phyloP scores from a whole-genome alignment of 257 asterid genomes.

The Solanum boliviense region DNA sequence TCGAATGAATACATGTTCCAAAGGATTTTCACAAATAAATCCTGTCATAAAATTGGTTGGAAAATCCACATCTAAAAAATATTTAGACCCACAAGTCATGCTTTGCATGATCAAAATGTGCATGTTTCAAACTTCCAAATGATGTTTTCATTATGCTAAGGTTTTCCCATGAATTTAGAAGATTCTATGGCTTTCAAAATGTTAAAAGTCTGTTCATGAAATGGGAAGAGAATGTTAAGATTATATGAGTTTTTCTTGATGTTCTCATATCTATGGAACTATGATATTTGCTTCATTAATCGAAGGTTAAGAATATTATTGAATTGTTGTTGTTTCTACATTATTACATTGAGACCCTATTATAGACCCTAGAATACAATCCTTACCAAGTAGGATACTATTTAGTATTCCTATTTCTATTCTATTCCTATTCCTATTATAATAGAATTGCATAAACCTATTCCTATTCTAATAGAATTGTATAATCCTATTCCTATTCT shows the following conservation, averaged over 20 bases:
- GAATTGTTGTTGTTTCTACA: too few species aligned
- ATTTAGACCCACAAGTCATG: neutral
- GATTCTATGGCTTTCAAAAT: neutral
- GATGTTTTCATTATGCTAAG: neutral
- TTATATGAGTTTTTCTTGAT: neutral
- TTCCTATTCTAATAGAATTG: too few species aligned
- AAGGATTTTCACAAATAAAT: neutral
- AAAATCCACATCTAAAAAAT: neutral
- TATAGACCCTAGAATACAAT: too few species aligned
- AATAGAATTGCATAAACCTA: too few species aligned
- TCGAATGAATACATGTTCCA: neutral
- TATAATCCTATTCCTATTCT: too few species aligned
- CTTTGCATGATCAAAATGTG: neutral
- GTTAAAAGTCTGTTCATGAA: neutral
- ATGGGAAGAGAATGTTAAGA: neutral
- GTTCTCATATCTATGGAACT: neutral
- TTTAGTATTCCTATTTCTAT: too few species aligned
- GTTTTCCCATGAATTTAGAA: too few species aligned
- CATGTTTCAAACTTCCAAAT: neutral
- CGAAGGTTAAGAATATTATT: neutral
- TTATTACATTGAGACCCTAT: too few species aligned
- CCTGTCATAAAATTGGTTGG: neutral
- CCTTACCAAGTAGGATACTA: too few species aligned
- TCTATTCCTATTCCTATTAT: too few species aligned
- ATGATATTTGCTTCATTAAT: neutral